A percentile compares a stretch with the other conserved stretches of the same genome.
phyloP scores from a whole-genome alignment of 2,329 filamentous ascomycete species.

The Ilyonectria mors-panacis region DNA sequence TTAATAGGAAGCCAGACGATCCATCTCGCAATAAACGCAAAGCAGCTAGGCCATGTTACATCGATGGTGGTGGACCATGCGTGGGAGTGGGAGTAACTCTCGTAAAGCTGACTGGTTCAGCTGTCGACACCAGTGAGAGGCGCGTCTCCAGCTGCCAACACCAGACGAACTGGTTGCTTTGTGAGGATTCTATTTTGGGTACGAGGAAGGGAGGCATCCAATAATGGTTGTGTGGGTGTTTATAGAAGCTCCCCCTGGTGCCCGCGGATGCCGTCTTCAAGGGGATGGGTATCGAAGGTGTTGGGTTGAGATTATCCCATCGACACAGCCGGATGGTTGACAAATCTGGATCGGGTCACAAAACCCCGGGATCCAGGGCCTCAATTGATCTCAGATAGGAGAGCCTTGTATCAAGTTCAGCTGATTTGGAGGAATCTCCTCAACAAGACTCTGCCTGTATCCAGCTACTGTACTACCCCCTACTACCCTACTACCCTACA shows the following conservation, averaged over 20 bases:
- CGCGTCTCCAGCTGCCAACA: slow-evolving; percentile 5
- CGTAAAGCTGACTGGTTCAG: slow-evolving; percentile 10
- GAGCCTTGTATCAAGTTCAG: not conserved
- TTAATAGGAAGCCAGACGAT: slow-evolving; percentile 11
- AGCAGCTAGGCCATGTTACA: slow-evolving; percentile 12
- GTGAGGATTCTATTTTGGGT: slow-evolving; percentile 17
- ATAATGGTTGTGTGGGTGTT: not conserved
- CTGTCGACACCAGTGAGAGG: slow-evolving; percentile 10
- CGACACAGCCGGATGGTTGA: too few species aligned
- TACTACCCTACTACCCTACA: slow-evolving; percentile 22
- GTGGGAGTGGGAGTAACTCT: not conserved
- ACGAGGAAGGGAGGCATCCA: slow-evolving; percentile 18
- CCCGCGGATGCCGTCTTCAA: not conserved
- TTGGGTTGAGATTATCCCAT: too few species aligned
- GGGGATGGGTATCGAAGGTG: not conserved
- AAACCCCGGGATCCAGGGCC: too few species aligned
- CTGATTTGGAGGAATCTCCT: not conserved
- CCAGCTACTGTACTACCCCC: too few species aligned
- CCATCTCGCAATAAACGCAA: slow-evolving; percentile 13
- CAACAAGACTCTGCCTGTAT: not conserved
- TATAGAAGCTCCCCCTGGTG: not conserved
- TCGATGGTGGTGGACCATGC: slow-evolving; percentile 20
- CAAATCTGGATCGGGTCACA: too few species aligned
- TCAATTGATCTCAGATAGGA: not conserved
- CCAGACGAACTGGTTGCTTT: slow-evolving; percentile 13